These are phyloP conservation scores for Neohortaea acidophila DNA, from an alignment of 495 filamentous ascomycete genomes.

Conservation along the genomic window DNA sequence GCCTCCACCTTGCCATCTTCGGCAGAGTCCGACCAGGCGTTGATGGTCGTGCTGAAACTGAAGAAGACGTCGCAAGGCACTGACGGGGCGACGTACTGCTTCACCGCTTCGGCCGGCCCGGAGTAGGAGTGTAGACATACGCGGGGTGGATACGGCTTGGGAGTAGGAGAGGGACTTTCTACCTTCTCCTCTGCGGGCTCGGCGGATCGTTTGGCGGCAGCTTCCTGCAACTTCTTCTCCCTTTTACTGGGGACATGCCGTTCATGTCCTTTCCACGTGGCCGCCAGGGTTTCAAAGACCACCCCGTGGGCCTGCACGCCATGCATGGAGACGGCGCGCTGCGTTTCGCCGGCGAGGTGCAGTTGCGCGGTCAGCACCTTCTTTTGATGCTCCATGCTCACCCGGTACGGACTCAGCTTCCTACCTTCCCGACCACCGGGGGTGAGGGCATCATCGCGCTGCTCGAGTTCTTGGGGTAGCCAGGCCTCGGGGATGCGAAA, in stretches of 20 bases:
- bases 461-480: slow-evolving; percentile 36
- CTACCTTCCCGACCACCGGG: slow-evolving; percentile 74
- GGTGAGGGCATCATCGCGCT: slow-evolving; percentile 43
- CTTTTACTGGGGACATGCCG: slow-evolving; percentile 48
- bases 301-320: slow-evolving; percentile 83
- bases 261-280: slow-evolving; percentile 74
- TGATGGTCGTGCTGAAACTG: slow-evolving; percentile 75
- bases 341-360: slow-evolving; percentile 67
- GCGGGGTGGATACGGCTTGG: slow-evolving; percentile 65
- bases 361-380: slow-evolving; percentile 65
- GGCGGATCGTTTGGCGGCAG: slow-evolving; percentile 11
- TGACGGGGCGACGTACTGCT: slow-evolving; percentile 58
- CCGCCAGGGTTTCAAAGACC: slow-evolving; percentile 57
- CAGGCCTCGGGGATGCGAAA: slow-evolving; percentile 66
- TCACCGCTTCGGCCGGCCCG: slow-evolving; percentile 58
- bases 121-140: slow-evolving; percentile 92
- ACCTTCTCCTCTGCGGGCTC: slow-evolving; percentile 22
- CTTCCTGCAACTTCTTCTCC: slow-evolving; percentile 33
- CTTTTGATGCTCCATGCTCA: slow-evolving; percentile 65
- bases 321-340: slow-evolving; percentile 70
- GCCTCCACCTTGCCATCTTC: slow-evolving; percentile 39
- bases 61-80: slow-evolving; percentile 71
- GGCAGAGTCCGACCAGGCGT: slow-evolving; percentile 45
- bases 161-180: slow-evolving; percentile 4
- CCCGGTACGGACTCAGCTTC: slow-evolving; percentile 54